Conservation (phyloP, 164 flowering plant species). For the Magnolia changhungtana region DNA sequence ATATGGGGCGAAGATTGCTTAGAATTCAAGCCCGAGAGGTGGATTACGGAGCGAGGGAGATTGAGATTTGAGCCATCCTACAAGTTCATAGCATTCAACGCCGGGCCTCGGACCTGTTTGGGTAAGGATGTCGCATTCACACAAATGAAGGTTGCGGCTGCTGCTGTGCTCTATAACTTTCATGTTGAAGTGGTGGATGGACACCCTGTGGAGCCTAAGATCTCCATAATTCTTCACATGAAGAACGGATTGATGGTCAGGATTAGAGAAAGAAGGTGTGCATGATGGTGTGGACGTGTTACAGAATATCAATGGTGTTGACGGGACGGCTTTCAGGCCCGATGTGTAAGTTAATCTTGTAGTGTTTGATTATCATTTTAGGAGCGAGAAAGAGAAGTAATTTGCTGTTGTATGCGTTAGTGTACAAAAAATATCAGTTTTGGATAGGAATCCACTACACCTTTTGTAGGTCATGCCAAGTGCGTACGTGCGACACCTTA, state of each 20-base stretch:
- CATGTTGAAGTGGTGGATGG: conserved; percentile 19
- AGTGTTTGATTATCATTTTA: too few species aligned
- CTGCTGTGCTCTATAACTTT: conserved; percentile 25
- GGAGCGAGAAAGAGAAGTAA: too few species aligned
- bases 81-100: conserved; percentile 22
- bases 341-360: too few species aligned
- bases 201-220: conserved; percentile 1
- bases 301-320: too few species aligned
- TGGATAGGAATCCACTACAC: too few species aligned
- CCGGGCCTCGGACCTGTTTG: conserved; percentile 42
- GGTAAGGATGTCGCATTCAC: conserved; percentile 41
- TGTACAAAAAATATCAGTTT: too few species aligned
- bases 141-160: conserved; percentile 34
- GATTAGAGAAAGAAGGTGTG: neutral
- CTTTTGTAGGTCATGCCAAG: too few species aligned
- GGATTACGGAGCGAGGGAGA: conserved; percentile 41
- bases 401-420: too few species aligned
- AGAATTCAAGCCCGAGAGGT: conserved; percentile 47
- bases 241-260: neutral
- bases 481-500: too few species aligned
- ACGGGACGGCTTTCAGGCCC: too few species aligned
- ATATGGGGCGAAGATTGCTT: conserved; percentile 42
- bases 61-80: conserved; percentile 1
- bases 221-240: conserved; percentile 21
- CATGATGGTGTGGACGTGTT: neutral